Conservation (phyloP, 169 alveolate species). For the Cyclospora cayetanensis region DNA sequence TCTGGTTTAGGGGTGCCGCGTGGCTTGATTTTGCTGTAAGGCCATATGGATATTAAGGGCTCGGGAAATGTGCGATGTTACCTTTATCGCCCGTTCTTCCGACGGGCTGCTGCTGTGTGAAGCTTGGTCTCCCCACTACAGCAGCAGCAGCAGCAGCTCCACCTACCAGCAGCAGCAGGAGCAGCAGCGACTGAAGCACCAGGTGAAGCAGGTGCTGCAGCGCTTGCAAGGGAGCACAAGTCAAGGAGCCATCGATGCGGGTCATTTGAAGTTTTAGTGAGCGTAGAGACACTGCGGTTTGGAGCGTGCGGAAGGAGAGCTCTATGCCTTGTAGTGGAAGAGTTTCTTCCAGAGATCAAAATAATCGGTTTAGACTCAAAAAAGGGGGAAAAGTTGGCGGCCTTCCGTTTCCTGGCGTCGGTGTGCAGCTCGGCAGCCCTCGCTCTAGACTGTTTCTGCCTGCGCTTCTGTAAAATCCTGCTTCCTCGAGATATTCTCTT, state of each 20-base stretch:
- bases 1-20: too few relatives aligned
- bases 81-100: conserved; percentile 84
- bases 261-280: neutral
- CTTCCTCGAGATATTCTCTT: too few relatives aligned
- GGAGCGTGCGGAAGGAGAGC: neutral
- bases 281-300: neutral
- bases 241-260: conserved; percentile 48
- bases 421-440: too few relatives aligned
- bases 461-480: too few relatives aligned
- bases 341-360: neutral
- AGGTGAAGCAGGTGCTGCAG: conserved; percentile 78
- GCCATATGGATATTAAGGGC: neutral
- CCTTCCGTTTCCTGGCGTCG: too few relatives aligned
- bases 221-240: conserved; percentile 62
- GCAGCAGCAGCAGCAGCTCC: conserved; percentile 30
- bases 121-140: conserved; percentile 76
- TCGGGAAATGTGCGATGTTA: conserved; percentile 76
- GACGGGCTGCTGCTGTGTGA: conserved; percentile 88
- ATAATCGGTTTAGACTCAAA: neutral
- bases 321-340: neutral
- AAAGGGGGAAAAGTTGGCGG: too few relatives aligned
- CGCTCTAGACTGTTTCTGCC: too few relatives aligned
- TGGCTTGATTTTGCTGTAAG: too few relatives aligned
- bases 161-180: conserved; percentile 73
- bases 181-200: conserved; percentile 74